Conservation (phyloP, 2,329 filamentous ascomycete species). For the Bretziella fagacearum region DNA sequence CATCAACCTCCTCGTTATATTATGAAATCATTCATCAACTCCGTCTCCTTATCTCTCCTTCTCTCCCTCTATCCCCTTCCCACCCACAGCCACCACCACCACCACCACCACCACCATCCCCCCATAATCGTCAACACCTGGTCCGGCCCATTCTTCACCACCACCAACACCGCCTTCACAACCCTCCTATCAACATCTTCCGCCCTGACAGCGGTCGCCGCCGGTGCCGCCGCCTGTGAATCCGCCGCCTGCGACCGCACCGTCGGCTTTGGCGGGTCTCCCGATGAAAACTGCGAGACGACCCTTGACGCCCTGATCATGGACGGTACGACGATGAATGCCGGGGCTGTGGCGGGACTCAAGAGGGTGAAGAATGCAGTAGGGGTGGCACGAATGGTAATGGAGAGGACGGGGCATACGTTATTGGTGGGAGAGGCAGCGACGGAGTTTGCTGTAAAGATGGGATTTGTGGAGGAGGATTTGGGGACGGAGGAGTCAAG, state of each 20-base stretch:
- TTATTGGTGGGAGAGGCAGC: conserved; percentile 36
- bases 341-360: conserved; percentile 35
- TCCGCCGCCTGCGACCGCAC: conserved; percentile 35
- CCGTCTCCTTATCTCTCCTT: too few species aligned
- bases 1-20: too few species aligned
- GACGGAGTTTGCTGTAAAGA: conserved; percentile 34
- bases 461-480: conserved; percentile 31
- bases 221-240: conserved; percentile 36
- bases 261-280: conserved; percentile 38
- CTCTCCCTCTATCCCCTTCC: too few species aligned
- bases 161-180: conserved; percentile 33
- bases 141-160: conserved; percentile 33
- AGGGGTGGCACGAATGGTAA: conserved; percentile 32
- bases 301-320: conserved; percentile 43
- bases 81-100: too few species aligned
- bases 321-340: conserved; percentile 36
- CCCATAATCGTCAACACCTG: conserved; percentile 39
- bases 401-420: conserved; percentile 35
- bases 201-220: conserved; percentile 34
- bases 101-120: conserved; percentile 18
- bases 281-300: conserved; percentile 39
- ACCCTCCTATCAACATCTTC: conserved; percentile 22
- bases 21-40: too few species aligned
- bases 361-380: conserved; percentile 32
- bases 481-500: conserved; percentile 27